Evolutionary conservation across 257 asterid species (phyloP), one percentile per base, ranked within the genome.

Genomic region (Lithospermum erythrorhizon): DNA sequence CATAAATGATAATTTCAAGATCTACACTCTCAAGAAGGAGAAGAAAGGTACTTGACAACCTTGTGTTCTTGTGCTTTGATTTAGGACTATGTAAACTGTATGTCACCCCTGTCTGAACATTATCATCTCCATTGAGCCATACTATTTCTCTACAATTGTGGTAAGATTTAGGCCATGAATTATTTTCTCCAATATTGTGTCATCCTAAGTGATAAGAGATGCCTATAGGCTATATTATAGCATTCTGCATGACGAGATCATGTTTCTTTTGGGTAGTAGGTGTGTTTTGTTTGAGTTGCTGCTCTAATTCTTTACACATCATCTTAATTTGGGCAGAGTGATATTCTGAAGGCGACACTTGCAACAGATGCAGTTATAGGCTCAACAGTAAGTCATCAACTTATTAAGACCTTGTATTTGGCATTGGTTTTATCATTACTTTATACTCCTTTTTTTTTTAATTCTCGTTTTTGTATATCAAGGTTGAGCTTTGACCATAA

Each of bases 291-390:
- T 27, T 27, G 32, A 7, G 4, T 27, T 3, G 32, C 32, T 27
- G 32, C 32, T 41, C 14, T 14, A 53, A 56, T n/a, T 56, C 60
- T 24, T 56, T 56, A 23, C 11, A 13, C 37, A 11, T 56, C 60
- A 49, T 21, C 37, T 51, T 48, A 53, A 14, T 56, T 35, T 58
- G 35, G 21, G 56, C 83, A 91, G 98, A 45, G 65, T 66, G 86
- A 88, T 74, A 90, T 84, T 64, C 83, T 91, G 80, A 91, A 91
- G 83, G 95, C 96, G 64, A 88, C 98, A 52, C 95, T 91, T 48
- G 96, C 74, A 66, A 88, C 95, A 55, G 96, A 91, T 81, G 96
- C 96, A 14, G 79, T 88, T 58, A 86, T 91, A 70, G 98, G 96
- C 63, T 55, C 81, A 66, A 84, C 82, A 35, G 98, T 91, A 70